Percentiles rank a stretch among this genome's conserved stretches.
These are phyloP conservation scores for Pyricularia grisea DNA, from an alignment of 2,329 filamentous ascomycete species.

Conservation along the genomic window DNA sequence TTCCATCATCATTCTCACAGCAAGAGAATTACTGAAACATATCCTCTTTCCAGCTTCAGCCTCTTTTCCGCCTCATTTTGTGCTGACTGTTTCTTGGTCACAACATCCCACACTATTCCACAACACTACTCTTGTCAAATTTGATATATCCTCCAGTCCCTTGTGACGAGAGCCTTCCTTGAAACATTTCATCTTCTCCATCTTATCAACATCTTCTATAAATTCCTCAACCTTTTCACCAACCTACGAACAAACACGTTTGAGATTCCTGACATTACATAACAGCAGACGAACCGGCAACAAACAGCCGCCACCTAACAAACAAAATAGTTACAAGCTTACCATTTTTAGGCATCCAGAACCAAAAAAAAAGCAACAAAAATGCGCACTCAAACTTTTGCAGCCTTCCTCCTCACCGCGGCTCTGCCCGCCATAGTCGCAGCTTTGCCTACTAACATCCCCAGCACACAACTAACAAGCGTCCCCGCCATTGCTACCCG, in stretches of 20 bases:
- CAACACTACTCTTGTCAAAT: neutral
- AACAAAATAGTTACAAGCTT: neutral
- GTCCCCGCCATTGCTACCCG: neutral
- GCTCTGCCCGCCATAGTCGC: slow-evolving; percentile 6
- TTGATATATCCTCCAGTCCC: neutral
- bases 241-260: neutral
- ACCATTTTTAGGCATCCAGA: neutral
- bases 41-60: neutral
- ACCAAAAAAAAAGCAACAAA: neutral
- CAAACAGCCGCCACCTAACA: neutral
- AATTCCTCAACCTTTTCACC: neutral
- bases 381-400: slow-evolving; percentile 4
- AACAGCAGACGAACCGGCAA: neutral
- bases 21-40: neutral
- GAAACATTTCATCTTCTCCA: neutral
- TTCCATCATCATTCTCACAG: neutral
- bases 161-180: neutral
- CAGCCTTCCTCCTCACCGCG: slow-evolving; percentile 6
- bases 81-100: neutral
- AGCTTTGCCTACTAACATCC: neutral
- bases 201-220: too few species aligned
- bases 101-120: neutral
- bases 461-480: neutral
- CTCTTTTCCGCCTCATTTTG: neutral
- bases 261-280: neutral